Base-by-base conservation (phyloP, 2,329 filamentous ascomycete species). In the Aschersonia sp. region DNA sequence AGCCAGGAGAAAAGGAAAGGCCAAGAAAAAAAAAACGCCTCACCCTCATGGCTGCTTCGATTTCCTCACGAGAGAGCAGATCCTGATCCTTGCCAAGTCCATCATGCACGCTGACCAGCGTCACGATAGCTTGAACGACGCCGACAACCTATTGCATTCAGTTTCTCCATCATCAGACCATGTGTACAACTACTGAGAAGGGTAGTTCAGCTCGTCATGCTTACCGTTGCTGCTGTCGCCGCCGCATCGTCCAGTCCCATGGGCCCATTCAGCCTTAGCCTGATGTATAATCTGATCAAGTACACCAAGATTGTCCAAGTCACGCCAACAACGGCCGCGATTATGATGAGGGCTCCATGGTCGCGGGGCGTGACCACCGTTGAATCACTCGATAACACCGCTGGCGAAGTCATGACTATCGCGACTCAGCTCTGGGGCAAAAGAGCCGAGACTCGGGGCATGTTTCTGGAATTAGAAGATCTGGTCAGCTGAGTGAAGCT, bases 231-330 rank as follows among this genome's bases (percentile, higher is more conserved):
- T n/a, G 48, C 32, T 0, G 46, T 32, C n/a, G 52, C 50, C 30
- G 50, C 48, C 12, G 43, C 45, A 29, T 53, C 52, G 22, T 53
- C 52, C 12, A 40, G 30, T 11, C 52, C 48, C 42, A 52, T 49
- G 2, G 52, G 52, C 1, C 52, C 52, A 10, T 49, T 50, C 14
- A 53, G 46, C 0, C 47, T 48, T 29, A 51, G 30, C 30, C 52
- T 39, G 43, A 53, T 53, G 43, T 52, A 53, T 1, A 53, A n/a
- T 7, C 52, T 44, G 30, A 53, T 53, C n/a, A 41, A 39, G 7
- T 45, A 45, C 9, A 53, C 50, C 35, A 53, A 44, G 11, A 48
- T n/a, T n/a, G 48, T 52, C 52, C 52, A 53, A 4, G 41, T 50
- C 41, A 50, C 45, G 12, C 52, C 52, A 12, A 53, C 47, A n/a